These are phyloP conservation scores for Hyphopichia wangnamkhiaoensis DNA, from an alignment of 1,139 yeast species.

Conservation along the genomic window DNA sequence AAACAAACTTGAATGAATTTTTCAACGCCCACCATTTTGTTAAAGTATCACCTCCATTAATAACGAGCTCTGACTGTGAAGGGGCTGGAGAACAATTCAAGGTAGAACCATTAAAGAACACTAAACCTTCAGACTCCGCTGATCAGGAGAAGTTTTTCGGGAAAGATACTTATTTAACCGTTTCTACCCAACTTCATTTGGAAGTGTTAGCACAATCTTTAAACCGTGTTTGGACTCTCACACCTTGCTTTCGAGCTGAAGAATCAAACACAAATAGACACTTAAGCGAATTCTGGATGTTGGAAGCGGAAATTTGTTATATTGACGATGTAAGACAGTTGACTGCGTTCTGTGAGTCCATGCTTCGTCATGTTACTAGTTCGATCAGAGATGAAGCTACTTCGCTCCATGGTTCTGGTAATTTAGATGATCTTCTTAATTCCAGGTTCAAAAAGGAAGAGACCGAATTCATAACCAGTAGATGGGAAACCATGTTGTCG, in stretches of 20 bases:
- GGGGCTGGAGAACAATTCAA: constrained; percentile 93
- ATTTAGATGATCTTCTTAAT: constrained; percentile 43
- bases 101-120: constrained; percentile 35
- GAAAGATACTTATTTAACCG: constrained; percentile 70
- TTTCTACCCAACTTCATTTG: constrained; percentile 87
- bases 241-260: constrained; percentile 96
- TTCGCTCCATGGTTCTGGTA: constrained; percentile 19
- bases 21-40: constrained; percentile 56
- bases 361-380: constrained; percentile 60
- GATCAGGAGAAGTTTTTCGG: constrained; percentile 57
- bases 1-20: constrained; percentile 52
- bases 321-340: constrained; percentile 58
- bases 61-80: constrained; percentile 93
- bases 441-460: constrained; percentile 39
- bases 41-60: constrained; percentile 81
- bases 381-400: constrained; percentile 7
- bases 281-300: constrained; percentile 95
- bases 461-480: constrained; percentile 19
- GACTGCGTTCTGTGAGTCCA: constrained; percentile 64
- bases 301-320: constrained; percentile 87
- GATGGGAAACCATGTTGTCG: constrained; percentile 36
- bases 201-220: constrained; percentile 79
- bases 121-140: constrained; percentile 13
- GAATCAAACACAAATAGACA: constrained; percentile 89
- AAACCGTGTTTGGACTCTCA: constrained; percentile 81